phyloP scores from a whole-genome alignment of 805 yeast species.

The Isabelozyma gotoi region DNA sequence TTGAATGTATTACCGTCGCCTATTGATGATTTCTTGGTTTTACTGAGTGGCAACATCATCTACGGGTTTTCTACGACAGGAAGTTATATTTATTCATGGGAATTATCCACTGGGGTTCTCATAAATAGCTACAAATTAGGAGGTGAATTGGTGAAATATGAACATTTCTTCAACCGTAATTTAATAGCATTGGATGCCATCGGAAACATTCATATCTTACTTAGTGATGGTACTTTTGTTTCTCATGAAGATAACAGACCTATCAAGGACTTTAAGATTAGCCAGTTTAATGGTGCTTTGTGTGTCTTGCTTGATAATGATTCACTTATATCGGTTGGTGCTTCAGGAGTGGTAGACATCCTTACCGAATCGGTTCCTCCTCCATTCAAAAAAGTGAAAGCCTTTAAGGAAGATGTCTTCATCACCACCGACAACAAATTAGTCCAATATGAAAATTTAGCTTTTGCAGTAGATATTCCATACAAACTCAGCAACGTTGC shows the following conservation, averaged over 20 bases:
- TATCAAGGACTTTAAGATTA: slow-evolving; percentile 1
- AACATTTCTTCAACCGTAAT: slow-evolving; percentile 10
- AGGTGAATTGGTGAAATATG: slow-evolving; percentile 7
- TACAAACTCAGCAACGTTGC: not conserved
- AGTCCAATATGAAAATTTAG: slow-evolving; percentile 2
- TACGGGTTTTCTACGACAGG: slow-evolving; percentile 12
- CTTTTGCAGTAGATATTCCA: not conserved
- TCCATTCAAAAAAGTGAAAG: slow-evolving; percentile 1
- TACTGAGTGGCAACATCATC: slow-evolving; percentile 7
- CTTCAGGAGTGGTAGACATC: not conserved
- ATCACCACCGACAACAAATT: slow-evolving; percentile 5
- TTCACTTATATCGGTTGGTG: slow-evolving; percentile 6
- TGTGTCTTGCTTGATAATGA: slow-evolving; percentile 10
- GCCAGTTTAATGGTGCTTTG: slow-evolving; percentile 11
- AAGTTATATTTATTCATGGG: slow-evolving; percentile 9
- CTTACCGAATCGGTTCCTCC: slow-evolving; percentile 1
- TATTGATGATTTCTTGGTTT: slow-evolving; percentile 7
- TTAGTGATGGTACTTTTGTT: slow-evolving; percentile 1
- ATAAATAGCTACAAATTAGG: slow-evolving; percentile 5
- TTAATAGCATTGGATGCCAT: slow-evolving; percentile 9
- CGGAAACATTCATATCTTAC: slow-evolving; percentile 10
- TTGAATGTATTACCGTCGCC: slow-evolving; percentile 11
- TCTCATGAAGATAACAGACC: not conserved
- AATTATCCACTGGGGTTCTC: slow-evolving; percentile 12
- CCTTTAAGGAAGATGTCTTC: slow-evolving; percentile 10